phyloP scores from a whole-genome alignment of 176 grass and related monocot genomes.

The Leersia perrieri region DNA sequence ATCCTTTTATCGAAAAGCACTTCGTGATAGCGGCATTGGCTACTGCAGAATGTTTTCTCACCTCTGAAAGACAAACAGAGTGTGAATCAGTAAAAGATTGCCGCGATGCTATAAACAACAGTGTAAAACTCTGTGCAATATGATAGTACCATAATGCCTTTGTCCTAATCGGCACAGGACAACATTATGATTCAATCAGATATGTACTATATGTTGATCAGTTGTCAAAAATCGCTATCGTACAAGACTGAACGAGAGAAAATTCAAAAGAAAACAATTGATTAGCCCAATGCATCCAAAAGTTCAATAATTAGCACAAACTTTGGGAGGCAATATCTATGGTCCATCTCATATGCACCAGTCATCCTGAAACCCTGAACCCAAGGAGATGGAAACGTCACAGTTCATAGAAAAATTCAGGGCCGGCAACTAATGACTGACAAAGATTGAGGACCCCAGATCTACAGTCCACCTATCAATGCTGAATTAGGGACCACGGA shows the following conservation, averaged over 20 bases:
- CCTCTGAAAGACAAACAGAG: constrained; percentile 1
- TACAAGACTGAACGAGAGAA: background rate
- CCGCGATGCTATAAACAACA: background rate
- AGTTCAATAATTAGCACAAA: constrained; percentile 29
- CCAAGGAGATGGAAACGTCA: constrained; percentile 27
- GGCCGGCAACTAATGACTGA: constrained; percentile 34
- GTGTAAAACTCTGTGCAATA: background rate
- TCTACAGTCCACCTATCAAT: constrained; percentile 25
- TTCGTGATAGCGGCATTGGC: background rate
- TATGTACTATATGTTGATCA: background rate
- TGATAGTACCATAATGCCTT: background rate
- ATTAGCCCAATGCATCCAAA: constrained; percentile 1
- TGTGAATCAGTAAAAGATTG: constrained; percentile 6
- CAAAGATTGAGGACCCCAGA: constrained; percentile 42
- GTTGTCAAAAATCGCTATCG: background rate
- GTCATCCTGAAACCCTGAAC: constrained; percentile 30
- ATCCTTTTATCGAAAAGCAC: background rate
- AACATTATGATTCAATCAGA: background rate
- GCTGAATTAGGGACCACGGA: constrained; percentile 36
- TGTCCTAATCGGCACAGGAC: background rate
- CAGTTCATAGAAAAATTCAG: constrained; percentile 22
- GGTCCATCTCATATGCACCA: constrained; percentile 32
- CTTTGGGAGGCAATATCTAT: constrained; percentile 5
- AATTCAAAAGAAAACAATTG: constrained; percentile 13
- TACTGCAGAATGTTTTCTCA: background rate